A percentile compares a stretch with the other conserved stretches of the same genome.
phyloP scores from a whole-genome alignment of 148 eudicot species.

The Chenopodium suecicum region DNA sequence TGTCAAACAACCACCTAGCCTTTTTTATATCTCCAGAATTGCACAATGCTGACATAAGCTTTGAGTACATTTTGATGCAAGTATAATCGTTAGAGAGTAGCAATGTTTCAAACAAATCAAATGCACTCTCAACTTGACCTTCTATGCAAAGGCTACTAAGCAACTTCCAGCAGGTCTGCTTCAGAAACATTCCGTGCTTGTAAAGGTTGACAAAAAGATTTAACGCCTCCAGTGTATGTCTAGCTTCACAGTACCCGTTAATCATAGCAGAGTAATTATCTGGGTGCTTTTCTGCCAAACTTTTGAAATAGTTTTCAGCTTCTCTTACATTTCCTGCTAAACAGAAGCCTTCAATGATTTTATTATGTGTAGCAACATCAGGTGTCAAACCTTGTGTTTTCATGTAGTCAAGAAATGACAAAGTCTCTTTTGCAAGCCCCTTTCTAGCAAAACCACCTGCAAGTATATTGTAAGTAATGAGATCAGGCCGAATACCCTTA shows the following conservation, averaged over 20 bases:
- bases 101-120: constrained; percentile 38
- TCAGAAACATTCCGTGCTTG: constrained; percentile 38
- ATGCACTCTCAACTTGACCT: constrained; percentile 47
- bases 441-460: constrained; percentile 53
- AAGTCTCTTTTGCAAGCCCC: constrained; percentile 32
- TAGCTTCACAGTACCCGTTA: constrained; percentile 55
- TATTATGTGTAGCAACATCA: constrained; percentile 39
- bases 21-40: constrained; percentile 47
- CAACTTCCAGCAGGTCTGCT: constrained; percentile 41
- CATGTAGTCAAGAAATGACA: constrained; percentile 44
- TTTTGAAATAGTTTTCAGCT: constrained; percentile 51
- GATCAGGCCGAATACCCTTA: constrained; percentile 51
- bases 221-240: constrained; percentile 34
- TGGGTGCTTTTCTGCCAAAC: constrained; percentile 38
- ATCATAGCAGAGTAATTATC: constrained; percentile 58
- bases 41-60: constrained; percentile 52
- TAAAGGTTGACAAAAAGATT: constrained; percentile 33
- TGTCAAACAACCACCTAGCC: constrained; percentile 54
- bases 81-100: constrained; percentile 32
- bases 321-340: constrained; percentile 50
- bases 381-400: constrained; percentile 45
- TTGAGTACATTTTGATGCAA: constrained; percentile 40
- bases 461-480: constrained; percentile 54
- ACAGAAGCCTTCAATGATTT: constrained; percentile 65
- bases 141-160: constrained; percentile 46